These are phyloP conservation scores for Scheffersomyces cryptocercus DNA, from an alignment of 1,139 yeast genomes.

Conservation along the genomic window DNA sequence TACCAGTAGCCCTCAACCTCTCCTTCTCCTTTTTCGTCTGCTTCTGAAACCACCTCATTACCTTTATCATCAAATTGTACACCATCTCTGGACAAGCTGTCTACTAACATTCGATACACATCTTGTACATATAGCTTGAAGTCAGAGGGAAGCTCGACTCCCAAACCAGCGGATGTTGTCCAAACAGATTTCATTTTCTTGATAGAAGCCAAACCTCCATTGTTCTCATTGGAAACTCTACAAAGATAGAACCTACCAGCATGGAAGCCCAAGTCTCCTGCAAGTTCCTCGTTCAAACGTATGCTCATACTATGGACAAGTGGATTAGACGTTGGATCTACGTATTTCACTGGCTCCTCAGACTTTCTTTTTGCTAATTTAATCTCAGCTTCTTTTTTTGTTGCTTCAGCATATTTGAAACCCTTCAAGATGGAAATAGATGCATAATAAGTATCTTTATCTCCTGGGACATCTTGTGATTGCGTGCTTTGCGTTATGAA, in stretches of 20 bases:
- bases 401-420: constrained; percentile 30
- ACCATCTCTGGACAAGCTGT: constrained; percentile 30
- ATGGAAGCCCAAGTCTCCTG: constrained; percentile 49
- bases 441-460: constrained; percentile 45
- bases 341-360: constrained; percentile 32
- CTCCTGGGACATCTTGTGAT: constrained; percentile 45
- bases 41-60: constrained; percentile 19
- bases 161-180: constrained; percentile 17
- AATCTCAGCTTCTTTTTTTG: constrained; percentile 32
- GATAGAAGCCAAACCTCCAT: constrained; percentile 43
- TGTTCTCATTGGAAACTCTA: constrained; percentile 38
- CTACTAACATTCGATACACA: constrained; percentile 36
- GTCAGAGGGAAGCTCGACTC: constrained; percentile 29
- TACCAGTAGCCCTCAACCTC: constrained; percentile 28
- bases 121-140: constrained; percentile 57
- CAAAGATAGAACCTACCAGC: constrained; percentile 49
- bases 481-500: constrained; percentile 32
- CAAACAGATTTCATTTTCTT: constrained; percentile 31
- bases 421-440: constrained; percentile 44
- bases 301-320: constrained; percentile 34
- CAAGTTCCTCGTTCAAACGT: constrained; percentile 42
- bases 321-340: constrained; percentile 48
- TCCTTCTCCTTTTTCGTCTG: neutral
- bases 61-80: constrained; percentile 37
- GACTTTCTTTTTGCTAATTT: constrained; percentile 29